Evolutionary conservation across 169 alveolate genomes (phyloP), one percentile per base, ranked within the genome.

Genomic region (Besnoitia besnoiti): DNA sequence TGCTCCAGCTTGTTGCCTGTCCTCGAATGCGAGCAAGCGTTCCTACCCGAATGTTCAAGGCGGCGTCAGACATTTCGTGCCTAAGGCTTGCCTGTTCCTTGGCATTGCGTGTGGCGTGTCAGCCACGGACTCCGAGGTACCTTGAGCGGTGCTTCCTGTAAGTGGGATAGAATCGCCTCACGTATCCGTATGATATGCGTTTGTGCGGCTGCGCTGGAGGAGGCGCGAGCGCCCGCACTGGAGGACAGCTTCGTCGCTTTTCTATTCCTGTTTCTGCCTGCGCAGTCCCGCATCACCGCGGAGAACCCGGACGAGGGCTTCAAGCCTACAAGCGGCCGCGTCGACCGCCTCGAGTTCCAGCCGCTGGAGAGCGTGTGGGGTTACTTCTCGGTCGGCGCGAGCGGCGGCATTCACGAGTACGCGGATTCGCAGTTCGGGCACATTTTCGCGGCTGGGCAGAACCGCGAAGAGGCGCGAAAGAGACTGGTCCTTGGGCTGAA

Each of bases 391-490:
- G 95, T 96, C 47, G 95, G 95, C 35, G 92, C 97, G 39, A 93
- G 94, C 40, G 98, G 98, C 24, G 96, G 95, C 51, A 96, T 97
- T 80, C 98, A 96, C 85, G 97, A 96, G 93, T 96, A 94, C 93
- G 96, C 98, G 12, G 98, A 97, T 92, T 96, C 98, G n/a, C 98
- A 97, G 94, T 96, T 97, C 77, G 98, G 98, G 0, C 98, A 97
- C 95, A 95, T 97, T 51, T 97, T 97, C 84, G 97, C 98, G 50
- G 94, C 94, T 79, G 98, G 98, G 30, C 94, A 46, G 97, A 97
- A 61, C 30, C 88, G 94, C 35, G 89, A 91, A 10, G 92, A 91
- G 40, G 94, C 94, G 35, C n/a, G 94, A 33, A 91, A 95, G 90
- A 91, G 94, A 77, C 91, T 96, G 67, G 95, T 96, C 30, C 92